Base-by-base conservation (phyloP, 2,329 filamentous ascomycete species). In the Diaporthe aspalathi region DNA sequence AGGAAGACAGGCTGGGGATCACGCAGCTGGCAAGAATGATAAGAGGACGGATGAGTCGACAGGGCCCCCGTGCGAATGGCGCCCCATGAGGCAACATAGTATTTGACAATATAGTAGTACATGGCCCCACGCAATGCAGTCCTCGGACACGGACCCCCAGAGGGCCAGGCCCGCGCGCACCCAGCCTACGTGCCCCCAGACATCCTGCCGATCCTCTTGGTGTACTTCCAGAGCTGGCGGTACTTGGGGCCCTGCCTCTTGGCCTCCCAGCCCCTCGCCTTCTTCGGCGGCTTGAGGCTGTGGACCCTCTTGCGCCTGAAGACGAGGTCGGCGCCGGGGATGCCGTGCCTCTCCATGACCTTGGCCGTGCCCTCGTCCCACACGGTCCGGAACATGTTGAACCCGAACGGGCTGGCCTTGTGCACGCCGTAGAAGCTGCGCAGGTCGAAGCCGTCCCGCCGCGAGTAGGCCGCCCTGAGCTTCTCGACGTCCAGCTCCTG, bases 301-400 rank as follows among this genome's bases (percentile, higher is more conserved):
- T 93, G 88, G 73, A 95, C 88, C 78, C 90, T 93, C 84, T 92
- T 92, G 79, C 90, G 90, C 84, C 93, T 93, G 82, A 97, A 93
- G 84, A 98, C 94, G 74, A 98, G 80, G 78, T 97, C 92, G 71
- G 91, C 90, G 60, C 94, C 94, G 35, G 90, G 87, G 73, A 97
- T 86, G 72, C 89, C 90, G 76, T 93, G 89, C 76, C 93, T 89
- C 79, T 90, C 86, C 95, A 99, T 98, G 74, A 99, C 94, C 65
- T 85, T 90, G n/a, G 89, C 90, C 67, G 93, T 99, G 77, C 89
- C 90, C 72, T 96, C 93, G 81, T 99, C 96, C 94, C 95, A 98
- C 75, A 92, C 84, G 72, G 90, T 92, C 75, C 96, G 91, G 90
- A 98, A 99, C 76, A 99, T 84, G 79, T 91, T 93, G 76, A 94